A percentile compares a stretch with the other conserved stretches of the same genome.
Conservation (phyloP, 805 yeast genomes). For the Lipomyces japonicus region DNA sequence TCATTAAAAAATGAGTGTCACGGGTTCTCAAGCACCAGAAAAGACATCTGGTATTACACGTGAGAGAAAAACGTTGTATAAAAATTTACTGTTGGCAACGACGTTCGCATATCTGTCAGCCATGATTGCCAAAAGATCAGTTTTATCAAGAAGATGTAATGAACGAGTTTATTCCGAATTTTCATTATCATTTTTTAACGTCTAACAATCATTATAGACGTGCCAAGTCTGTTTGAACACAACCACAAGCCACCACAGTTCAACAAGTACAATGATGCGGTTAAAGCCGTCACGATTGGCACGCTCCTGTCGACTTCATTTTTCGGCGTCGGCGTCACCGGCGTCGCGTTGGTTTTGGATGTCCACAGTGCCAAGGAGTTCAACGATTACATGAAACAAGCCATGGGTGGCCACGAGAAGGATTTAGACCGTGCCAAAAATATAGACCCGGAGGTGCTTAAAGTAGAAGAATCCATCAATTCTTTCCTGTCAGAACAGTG, state of each 20-base stretch:
- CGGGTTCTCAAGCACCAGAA: neutral
- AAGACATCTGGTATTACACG: constrained; percentile 13
- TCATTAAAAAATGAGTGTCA: neutral
- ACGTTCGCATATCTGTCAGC: constrained; percentile 17
- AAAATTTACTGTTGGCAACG: constrained; percentile 25
- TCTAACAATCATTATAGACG: constrained; percentile 34
- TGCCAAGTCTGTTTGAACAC: constrained; percentile 71
- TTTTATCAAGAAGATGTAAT: constrained; percentile 16
- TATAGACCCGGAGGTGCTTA: constrained; percentile 13
- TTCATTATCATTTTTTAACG: neutral
- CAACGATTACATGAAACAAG: constrained; percentile 56
- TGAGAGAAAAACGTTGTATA: constrained; percentile 15
- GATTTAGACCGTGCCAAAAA: constrained; percentile 17
- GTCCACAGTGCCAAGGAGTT: constrained; percentile 65
- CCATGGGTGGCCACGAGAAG: constrained; percentile 56
- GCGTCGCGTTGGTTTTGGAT: constrained; percentile 72
- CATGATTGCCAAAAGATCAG: constrained; percentile 18
- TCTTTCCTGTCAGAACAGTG: constrained; percentile 10
- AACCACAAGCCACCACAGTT: constrained; percentile 74
- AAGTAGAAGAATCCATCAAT: constrained; percentile 20
- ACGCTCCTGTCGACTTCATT: constrained; percentile 65
- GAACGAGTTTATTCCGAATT: neutral
- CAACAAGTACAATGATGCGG: constrained; percentile 69
- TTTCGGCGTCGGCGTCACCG: constrained; percentile 64
- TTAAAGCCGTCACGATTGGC: constrained; percentile 72